Conservation (phyloP, 2,329 filamentous ascomycete species). For the Bertia moriformis region DNA sequence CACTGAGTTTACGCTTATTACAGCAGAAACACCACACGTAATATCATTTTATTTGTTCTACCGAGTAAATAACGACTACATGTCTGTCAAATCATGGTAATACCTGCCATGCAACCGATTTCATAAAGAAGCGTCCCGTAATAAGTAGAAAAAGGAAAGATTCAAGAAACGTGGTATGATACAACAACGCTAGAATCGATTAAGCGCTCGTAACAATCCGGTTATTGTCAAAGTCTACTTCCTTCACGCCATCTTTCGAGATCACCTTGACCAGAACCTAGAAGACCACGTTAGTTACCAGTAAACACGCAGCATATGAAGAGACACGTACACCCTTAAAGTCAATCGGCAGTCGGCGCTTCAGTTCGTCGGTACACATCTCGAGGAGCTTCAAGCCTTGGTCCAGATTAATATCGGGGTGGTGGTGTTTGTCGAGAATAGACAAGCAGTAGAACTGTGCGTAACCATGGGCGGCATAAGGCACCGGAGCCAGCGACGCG, state of each 20-base stretch:
- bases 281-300: conserved; percentile 5
- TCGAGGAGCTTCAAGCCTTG: conserved; percentile 83
- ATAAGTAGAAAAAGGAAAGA: neutral
- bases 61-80: neutral
- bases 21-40: neutral
- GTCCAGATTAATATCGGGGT: conserved; percentile 79
- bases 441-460: conserved; percentile 99
- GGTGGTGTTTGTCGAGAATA: conserved; percentile 95
- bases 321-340: conserved; percentile 90
- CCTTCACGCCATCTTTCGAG: conserved; percentile 80
- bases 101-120: neutral
- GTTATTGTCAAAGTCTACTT: conserved; percentile 75
- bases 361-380: conserved; percentile 93
- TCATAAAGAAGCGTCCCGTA: too few species aligned
- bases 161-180: neutral
- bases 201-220: conserved; percentile 50
- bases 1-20: neutral
- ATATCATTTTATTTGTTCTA: neutral
- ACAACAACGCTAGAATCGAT: neutral
- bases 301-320: neutral
- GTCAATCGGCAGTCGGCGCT: conserved; percentile 90
- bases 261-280: conserved; percentile 66
- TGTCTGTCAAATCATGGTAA: neutral
- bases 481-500: conserved; percentile 71
- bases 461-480: conserved; percentile 95